phyloP scores from a whole-genome alignment of 164 flowering plant species.

The Cinnamomum micranthum region DNA sequence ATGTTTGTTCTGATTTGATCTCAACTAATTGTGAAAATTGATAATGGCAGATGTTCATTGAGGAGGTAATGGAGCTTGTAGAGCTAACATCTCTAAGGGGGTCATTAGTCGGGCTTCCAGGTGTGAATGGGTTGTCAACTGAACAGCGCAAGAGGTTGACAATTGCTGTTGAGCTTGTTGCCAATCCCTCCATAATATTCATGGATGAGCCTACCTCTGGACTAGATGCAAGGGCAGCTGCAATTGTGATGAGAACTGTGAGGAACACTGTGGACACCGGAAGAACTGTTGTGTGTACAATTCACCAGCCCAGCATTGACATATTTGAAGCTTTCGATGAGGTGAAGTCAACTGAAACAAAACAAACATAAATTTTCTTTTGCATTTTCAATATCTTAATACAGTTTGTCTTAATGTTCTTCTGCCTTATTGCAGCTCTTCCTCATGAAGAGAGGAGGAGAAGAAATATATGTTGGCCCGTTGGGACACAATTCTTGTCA shows the following conservation, averaged over 20 bases:
- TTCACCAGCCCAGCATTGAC: conserved; percentile 66
- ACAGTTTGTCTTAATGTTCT: neutral
- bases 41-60: conserved; percentile 39
- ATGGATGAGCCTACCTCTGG: conserved; percentile 67
- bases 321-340: conserved; percentile 61
- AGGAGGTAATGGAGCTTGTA: conserved; percentile 52
- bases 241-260: conserved; percentile 57
- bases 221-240: conserved; percentile 59
- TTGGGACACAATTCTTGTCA: conserved; percentile 39
- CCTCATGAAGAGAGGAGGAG: conserved; percentile 55
- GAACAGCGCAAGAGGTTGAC: conserved; percentile 58
- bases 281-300: conserved; percentile 60
- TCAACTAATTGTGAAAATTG: neutral
- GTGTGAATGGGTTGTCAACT: conserved; percentile 46
- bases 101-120: conserved; percentile 43
- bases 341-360: conserved; percentile 19
- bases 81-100: conserved; percentile 34
- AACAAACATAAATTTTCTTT: neutral
- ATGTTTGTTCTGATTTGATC: neutral
- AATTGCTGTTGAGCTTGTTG: conserved; percentile 55
- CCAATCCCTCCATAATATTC: conserved; percentile 53
- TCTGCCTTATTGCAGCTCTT: conserved; percentile 35
- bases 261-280: conserved; percentile 55
- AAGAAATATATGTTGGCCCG: conserved; percentile 55
- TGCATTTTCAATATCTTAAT: neutral